Evolutionary conservation across 1,284 basidiomycete genomes (phyloP).

Genomic region (Rugosomyces carneus): DNA sequence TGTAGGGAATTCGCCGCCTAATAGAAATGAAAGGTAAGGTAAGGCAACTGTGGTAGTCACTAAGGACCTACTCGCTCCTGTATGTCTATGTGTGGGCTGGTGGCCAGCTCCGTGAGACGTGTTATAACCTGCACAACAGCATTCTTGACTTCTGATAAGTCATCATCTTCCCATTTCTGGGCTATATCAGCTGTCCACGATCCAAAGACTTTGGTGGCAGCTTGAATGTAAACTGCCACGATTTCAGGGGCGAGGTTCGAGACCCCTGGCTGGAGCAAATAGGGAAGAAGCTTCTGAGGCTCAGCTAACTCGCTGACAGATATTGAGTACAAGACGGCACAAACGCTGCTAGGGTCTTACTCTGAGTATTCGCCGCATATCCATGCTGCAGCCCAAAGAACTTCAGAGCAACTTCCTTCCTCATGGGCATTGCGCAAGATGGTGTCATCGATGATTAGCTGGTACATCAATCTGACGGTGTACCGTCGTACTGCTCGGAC

Average conservation of each 20-base stretch:
- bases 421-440: slow-evolving; percentile 58
- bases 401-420: slow-evolving; percentile 67
- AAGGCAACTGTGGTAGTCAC: too few species aligned
- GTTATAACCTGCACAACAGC: slow-evolving; percentile 56
- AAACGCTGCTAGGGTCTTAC: slow-evolving; percentile 27
- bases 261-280: slow-evolving; percentile 60
- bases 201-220: slow-evolving; percentile 84
- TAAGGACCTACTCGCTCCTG: slow-evolving; percentile 80
- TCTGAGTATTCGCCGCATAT: slow-evolving; percentile 91
- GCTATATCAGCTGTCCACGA: slow-evolving; percentile 75
- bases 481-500: slow-evolving; percentile 74
- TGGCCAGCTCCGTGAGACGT: slow-evolving; percentile 49
- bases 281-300: slow-evolving; percentile 62
- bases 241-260: slow-evolving; percentile 53
- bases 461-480: slow-evolving; percentile 78
- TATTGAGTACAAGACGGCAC: slow-evolving; percentile 1
- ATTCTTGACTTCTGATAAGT: slow-evolving; percentile 53
- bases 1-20: slow-evolving; percentile 77
- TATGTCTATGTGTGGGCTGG: slow-evolving; percentile 75
- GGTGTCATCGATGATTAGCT: slow-evolving; percentile 72
- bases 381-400: slow-evolving; percentile 91
- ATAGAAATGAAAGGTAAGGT: too few species aligned
- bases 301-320: slow-evolving; percentile 56
- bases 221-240: slow-evolving; percentile 75
- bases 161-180: slow-evolving; percentile 68